Conservation (phyloP, 1,139 yeast genomes). For the Kodamaea suecica region DNA sequence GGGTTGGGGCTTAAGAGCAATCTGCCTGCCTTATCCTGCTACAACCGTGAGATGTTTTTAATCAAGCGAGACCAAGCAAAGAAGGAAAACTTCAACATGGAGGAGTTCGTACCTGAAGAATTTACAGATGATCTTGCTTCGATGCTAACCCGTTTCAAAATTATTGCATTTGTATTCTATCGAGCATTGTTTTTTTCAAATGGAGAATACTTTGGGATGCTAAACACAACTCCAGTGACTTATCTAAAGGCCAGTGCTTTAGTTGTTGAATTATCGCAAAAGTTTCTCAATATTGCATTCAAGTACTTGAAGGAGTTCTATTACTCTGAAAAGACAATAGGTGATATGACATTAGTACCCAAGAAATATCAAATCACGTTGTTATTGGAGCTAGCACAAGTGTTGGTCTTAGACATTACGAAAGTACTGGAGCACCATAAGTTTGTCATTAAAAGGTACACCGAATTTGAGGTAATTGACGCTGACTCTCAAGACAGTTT, state of each 20-base stretch:
- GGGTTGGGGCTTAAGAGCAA: conserved; percentile 23
- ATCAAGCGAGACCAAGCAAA: conserved; percentile 19
- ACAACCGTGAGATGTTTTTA: conserved; percentile 25
- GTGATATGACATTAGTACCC: conserved; percentile 6
- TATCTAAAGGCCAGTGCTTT: conserved; percentile 11
- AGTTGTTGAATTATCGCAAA: conserved; percentile 12
- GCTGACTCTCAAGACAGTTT: neutral
- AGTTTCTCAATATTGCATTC: conserved; percentile 11
- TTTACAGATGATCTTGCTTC: conserved; percentile 27
- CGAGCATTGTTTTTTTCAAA: conserved; percentile 19
- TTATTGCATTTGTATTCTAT: conserved; percentile 21
- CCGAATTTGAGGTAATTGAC: neutral
- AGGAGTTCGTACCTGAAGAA: conserved; percentile 4
- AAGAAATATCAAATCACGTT: conserved; percentile 10
- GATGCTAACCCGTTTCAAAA: conserved; percentile 27
- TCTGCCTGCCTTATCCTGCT: conserved; percentile 27
- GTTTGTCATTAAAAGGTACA: conserved; percentile 7
- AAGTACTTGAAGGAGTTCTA: conserved; percentile 14
- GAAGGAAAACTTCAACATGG: conserved; percentile 8
- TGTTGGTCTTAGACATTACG: conserved; percentile 14
- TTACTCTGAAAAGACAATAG: conserved; percentile 2
- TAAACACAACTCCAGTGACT: conserved; percentile 6
- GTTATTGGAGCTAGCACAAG: conserved; percentile 14
- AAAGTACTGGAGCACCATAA: conserved; percentile 12
- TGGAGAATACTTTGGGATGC: conserved; percentile 9